Evolutionary conservation across 345 rosid species (phyloP), one percentile per base, ranked within the genome.

Genomic region (Eucalyptus victrix): DNA sequence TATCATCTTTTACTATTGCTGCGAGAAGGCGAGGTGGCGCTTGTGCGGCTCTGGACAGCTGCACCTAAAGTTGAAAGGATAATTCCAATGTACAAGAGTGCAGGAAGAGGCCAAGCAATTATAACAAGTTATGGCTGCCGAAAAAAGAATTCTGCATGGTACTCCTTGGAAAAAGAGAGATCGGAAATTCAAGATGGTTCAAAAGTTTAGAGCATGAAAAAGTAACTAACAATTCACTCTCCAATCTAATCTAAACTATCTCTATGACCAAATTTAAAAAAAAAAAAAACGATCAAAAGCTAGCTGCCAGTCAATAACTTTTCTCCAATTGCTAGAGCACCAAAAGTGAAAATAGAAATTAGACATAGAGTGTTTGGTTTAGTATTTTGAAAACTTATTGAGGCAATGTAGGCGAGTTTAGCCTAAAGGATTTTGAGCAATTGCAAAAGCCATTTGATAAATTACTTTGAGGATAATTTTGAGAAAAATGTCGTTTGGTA

Each of bases 1-100:
- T 97, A 90, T 98, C 99, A 93, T 98, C 99, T 91, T 98, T 98
- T 88, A 98, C 99, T 93, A 97, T 98, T 15, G 99, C 99, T n/a
- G 98, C 97, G 90, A 96, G 98, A 89, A 98, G 94, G 89, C 98
- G 94, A 65, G 99, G 99, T 87, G 56, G 99, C 99, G 87, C 99
- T 99, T 17, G 99, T 94, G 92, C 97, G 89, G 93, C 99, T 97
- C 88, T 97, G 99, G 89, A 98, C 96, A 91, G 99, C 99, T 44
- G 99, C 99, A 88, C 98, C 99, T 94, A 97, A 92, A 88, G 99
- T 97, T 89, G 99, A 97, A 90, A 97, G 98, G 89, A 98, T 97
- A 89, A 98, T 98, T 88, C 99, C 99, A 87, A 96, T 89, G 45
- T 98, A 96, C 89, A 96, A 91, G 86, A 98, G 90, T 80, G 96